Evolutionary conservation across 129 eudicot genomes (phyloP).

Genomic region (Heracleum sosnowskyi): DNA sequence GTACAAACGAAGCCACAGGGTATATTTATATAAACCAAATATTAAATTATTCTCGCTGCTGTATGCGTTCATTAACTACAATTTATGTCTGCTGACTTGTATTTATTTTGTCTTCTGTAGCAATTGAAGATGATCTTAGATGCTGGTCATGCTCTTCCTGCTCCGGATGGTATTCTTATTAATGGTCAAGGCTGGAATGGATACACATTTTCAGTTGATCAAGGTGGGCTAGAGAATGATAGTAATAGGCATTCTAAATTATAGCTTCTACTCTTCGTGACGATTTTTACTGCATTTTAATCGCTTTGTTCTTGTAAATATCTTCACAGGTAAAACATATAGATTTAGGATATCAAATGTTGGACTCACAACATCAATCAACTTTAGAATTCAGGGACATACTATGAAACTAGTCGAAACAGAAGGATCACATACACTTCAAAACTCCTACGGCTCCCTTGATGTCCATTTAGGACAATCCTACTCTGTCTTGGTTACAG

Average conservation of each 20-base stretch:
- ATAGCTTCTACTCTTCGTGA: neutral
- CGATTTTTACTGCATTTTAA: neutral
- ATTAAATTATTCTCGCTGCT: neutral
- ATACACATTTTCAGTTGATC: slow-evolving; percentile 63
- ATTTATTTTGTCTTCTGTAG: slow-evolving; percentile 28
- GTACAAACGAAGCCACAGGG: slow-evolving; percentile 83
- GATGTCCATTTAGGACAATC: slow-evolving; percentile 94
- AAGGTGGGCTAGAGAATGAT: slow-evolving; percentile 40
- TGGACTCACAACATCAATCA: slow-evolving; percentile 71
- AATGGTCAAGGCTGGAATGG: slow-evolving; percentile 98
- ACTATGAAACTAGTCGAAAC: slow-evolving; percentile 76
- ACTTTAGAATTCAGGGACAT: slow-evolving; percentile 95
- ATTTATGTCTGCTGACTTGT: neutral
- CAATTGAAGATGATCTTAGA: slow-evolving; percentile 57
- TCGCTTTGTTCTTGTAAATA: neutral
- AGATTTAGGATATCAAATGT: slow-evolving; percentile 97
- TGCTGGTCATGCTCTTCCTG: slow-evolving; percentile 66
- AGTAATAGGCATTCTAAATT: neutral
- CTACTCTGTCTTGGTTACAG: slow-evolving; percentile 75
- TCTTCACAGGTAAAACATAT: slow-evolving; percentile 65
- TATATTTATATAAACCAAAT: slow-evolving; percentile 15
- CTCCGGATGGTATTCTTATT: slow-evolving; percentile 82
- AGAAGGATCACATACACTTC: slow-evolving; percentile 93
- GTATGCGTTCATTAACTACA: neutral
- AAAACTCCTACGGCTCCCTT: slow-evolving; percentile 58